Conservation (phyloP, 176 grass and related monocot genomes). For the Phoenix dactylifera region DNA sequence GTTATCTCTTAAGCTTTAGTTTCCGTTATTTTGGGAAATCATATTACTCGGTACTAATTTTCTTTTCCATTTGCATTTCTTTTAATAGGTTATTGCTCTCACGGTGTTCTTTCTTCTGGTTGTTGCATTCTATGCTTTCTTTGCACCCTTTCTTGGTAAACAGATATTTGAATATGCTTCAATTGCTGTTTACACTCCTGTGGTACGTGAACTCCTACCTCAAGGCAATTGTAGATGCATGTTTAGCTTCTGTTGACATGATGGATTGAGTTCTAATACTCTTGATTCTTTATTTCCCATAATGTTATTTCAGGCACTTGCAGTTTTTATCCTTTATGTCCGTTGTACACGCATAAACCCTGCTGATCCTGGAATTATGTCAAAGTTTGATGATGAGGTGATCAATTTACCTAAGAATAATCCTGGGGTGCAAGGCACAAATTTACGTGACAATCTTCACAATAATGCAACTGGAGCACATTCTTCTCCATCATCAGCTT, state of each 20-base stretch:
- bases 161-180: constrained; percentile 57
- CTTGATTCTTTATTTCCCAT: no score
- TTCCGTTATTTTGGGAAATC: no score
- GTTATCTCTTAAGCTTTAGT: no score
- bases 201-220: constrained; percentile 46
- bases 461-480: constrained; percentile 40
- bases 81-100: constrained; percentile 79
- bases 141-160: constrained; percentile 84
- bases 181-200: constrained; percentile 71
- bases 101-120: constrained; percentile 93
- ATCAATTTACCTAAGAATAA: constrained; percentile 43
- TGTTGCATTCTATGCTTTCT: constrained; percentile 96
- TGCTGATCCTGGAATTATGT: constrained; percentile 96
- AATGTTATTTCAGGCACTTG: constrained; percentile 51
- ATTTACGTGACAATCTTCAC: constrained; percentile 35
- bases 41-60: background rate
- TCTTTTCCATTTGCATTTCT: background rate
- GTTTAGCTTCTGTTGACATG: background rate
- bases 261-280: background rate
- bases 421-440: constrained; percentile 28
- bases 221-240: background rate
- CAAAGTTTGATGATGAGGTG: constrained; percentile 74
- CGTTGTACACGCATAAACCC: constrained; percentile 99
- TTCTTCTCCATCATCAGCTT: constrained; percentile 49
- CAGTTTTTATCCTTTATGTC: constrained; percentile 92